Evolutionary conservation across 257 asterid genomes (phyloP), one percentile per base, ranked within the genome.

Genomic region (Jaltomata sinuosa): DNA sequence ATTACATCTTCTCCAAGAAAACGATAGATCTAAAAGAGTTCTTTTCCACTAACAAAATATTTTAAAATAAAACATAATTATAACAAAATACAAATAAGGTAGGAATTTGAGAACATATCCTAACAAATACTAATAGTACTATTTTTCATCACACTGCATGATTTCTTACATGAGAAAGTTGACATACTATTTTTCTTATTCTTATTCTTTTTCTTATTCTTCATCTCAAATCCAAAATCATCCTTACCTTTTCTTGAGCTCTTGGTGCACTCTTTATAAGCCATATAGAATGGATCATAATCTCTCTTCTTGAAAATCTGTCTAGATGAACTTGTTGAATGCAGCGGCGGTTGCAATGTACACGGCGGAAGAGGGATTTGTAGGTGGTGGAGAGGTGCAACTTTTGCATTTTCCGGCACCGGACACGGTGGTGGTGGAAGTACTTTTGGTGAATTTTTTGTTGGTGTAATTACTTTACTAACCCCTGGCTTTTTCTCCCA

Each of bases 201-300:
- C 8, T 82, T 82, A 14, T 62, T 36, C 31, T 82, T 82, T 6
- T 62, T 36, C 31, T 88, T 91, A 89, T 88, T 93, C 91, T 68
- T 87, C 47, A 84, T 78, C 12, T 92, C 91, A 81, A 83, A 69
- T 82, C 80, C 87, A 15, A 67, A 85, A 34, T 85, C 67, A 31
- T 29, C 77, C 42, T 59, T 59, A 36, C 88, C 90, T 52, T 89
- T 90, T 61, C 59, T 86, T 6, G 77, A 53, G 85, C 92, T 90
- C 90, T 92, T 93, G 0, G 98, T 93, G 50, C 94, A 94, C 91
- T 95, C 95, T 86, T 85, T 89, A 64, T 85, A 88, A 9, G 98
- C 98, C 5, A 89, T 87, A 32, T 90, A 84, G 65, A 95, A 95
- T 8, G 98, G 98, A 78, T 95, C 98, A 27, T 93, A 96, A 9